These are phyloP conservation scores for Phaseolus coccineus DNA, from an alignment of 331 rosid genomes.

Conservation along the genomic window DNA sequence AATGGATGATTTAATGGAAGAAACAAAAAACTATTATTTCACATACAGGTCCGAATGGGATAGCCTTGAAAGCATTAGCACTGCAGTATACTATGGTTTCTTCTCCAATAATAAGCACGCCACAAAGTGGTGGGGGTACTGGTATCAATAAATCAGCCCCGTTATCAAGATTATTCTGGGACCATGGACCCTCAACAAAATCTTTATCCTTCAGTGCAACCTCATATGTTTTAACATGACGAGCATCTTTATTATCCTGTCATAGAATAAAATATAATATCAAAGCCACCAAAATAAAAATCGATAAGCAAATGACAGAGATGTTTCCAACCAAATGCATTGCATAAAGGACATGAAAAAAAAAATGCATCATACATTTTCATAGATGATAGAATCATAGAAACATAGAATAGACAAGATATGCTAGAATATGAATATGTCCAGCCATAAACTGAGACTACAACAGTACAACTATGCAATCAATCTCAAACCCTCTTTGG, in stretches of 20 bases:
- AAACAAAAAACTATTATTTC: constrained; percentile 19
- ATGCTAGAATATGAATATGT: not conserved
- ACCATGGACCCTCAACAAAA: constrained; percentile 98
- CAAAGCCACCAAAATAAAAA: constrained; percentile 18
- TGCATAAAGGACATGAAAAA: constrained; percentile 1
- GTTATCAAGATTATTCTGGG: constrained; percentile 93
- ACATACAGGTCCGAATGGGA: constrained; percentile 90
- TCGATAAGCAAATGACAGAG: constrained; percentile 9
- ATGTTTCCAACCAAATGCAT: not conserved
- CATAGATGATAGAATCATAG: constrained; percentile 1
- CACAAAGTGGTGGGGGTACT: constrained; percentile 96
- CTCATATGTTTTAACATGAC: constrained; percentile 97
- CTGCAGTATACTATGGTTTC: constrained; percentile 98
- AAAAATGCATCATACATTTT: not conserved
- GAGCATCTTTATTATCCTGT: constrained; percentile 98
- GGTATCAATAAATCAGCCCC: constrained; percentile 97
- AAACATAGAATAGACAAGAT: not conserved
- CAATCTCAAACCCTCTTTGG: constrained; percentile 19
- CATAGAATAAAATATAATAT: constrained; percentile 32
- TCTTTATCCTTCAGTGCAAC: constrained; percentile 97
- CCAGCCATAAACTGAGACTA: constrained; percentile 25
- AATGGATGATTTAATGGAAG: constrained; percentile 3
- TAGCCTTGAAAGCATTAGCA: constrained; percentile 93
- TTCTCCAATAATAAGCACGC: constrained; percentile 96
- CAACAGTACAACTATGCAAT: constrained; percentile 22